phyloP scores from a whole-genome alignment of 2,329 filamentous ascomycete genomes.

The Fusarium palustre region DNA sequence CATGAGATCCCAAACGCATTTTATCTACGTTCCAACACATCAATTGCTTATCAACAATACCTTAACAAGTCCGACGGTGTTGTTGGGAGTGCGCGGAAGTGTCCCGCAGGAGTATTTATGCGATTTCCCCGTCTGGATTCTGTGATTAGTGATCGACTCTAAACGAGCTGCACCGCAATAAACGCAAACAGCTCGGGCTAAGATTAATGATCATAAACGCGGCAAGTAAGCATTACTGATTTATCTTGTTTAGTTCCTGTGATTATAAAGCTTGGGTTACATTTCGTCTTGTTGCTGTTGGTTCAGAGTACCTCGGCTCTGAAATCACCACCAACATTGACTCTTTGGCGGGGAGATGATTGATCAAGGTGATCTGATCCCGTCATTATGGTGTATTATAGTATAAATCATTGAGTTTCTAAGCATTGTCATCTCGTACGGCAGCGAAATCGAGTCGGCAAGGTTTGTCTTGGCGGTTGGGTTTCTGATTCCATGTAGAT shows the following conservation, averaged over 20 bases:
- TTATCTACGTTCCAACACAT: background rate
- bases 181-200: background rate
- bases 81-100: background rate
- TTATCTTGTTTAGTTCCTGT: background rate
- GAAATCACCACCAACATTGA: background rate
- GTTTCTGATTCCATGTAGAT: no score
- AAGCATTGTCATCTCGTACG: background rate
- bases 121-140: background rate
- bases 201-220: constrained; percentile 32
- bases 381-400: no score
- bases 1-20: background rate
- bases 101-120: constrained; percentile 7
- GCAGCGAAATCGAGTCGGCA: background rate
- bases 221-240: background rate
- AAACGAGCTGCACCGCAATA: background rate
- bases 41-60: background rate
- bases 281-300: rapidly evolving
- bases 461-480: background rate
- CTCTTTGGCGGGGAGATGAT: background rate
- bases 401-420: background rate
- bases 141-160: constrained; percentile 36
- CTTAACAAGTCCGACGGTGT: background rate
- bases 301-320: background rate
- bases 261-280: constrained; percentile 1
- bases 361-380: background rate